Evolutionary conservation across 768 basidiomycete species (phyloP), one percentile per base, ranked within the genome.

Genomic region (Collybia sp.): DNA sequence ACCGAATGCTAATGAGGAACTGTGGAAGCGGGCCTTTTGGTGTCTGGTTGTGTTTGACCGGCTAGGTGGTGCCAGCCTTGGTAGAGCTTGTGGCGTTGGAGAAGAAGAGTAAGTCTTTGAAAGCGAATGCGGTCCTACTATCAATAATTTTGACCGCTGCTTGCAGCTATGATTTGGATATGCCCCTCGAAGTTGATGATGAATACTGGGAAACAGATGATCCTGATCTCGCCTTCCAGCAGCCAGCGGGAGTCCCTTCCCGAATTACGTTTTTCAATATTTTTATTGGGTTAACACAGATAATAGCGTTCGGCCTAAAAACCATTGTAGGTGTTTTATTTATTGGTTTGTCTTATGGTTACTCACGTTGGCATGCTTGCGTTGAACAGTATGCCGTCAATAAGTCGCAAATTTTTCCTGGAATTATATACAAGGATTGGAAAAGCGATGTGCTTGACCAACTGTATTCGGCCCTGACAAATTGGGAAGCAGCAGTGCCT

Each of bases 11-110:
- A 81, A 86, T 36, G 76, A 80, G 32, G 87, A 91, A 52, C 68
- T 86, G 12, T 88, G 84, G 79, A 89, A 86, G 58, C 78, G 90
- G 19, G 82, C 81, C 0, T 88, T 90, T 57, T 89, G 85, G 86
- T 76, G 72, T 50, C 70, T 88, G 5, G 69, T 83, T 11, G 67
- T 75, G 5, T 72, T 79, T 43, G 85, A 88, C 52, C 76, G 82
- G 33, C 59, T 80, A 30, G 69, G 69, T 15, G 78, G 78, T 40
- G 72, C 72, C 31, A 60, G 61, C 19, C 59, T 83, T 33, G 85
- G 85, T 12, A 67, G 85, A 19, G 66, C 79, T 12, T 79, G 75
- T 47, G 70, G 72, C 31, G 59, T 78, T 31, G 73, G 73, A 19
- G 81, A 85, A 57, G 85, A 85, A 67, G 85, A 87, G 84, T 87